A percentile compares a stretch with the other conserved stretches of the same genome.
Evolutionary conservation across 805 yeast species (phyloP).

Genomic region (Komagataella populi): DNA sequence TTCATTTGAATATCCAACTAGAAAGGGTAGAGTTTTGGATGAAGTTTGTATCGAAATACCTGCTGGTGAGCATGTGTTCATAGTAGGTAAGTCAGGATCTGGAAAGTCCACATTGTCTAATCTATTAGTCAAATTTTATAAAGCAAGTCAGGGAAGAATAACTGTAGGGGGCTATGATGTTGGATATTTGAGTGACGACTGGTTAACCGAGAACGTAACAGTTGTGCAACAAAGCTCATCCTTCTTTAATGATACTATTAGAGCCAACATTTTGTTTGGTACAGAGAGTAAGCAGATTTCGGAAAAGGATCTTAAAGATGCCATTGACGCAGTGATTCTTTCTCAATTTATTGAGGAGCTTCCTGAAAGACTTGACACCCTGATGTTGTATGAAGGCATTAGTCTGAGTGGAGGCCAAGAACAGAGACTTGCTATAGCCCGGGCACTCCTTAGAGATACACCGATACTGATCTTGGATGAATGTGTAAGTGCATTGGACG

Average conservation of each 20-base stretch:
- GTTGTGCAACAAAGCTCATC: slow-evolving; percentile 62
- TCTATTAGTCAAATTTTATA: slow-evolving; percentile 48
- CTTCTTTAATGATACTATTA: slow-evolving; percentile 49
- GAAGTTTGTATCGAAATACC: slow-evolving; percentile 31
- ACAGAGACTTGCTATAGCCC: slow-evolving; percentile 73
- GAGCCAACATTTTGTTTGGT: slow-evolving; percentile 51
- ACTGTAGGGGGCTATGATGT: slow-evolving; percentile 40
- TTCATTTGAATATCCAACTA: slow-evolving; percentile 47
- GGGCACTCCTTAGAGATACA: slow-evolving; percentile 64
- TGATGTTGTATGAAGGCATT: slow-evolving; percentile 29
- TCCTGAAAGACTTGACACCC: slow-evolving; percentile 42
- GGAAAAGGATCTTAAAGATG: slow-evolving; percentile 8
- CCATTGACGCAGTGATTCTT: slow-evolving; percentile 34
- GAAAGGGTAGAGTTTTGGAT: slow-evolving; percentile 34
- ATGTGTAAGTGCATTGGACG: slow-evolving; percentile 71
- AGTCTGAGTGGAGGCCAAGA: slow-evolving; percentile 82
- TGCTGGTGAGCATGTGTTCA: slow-evolving; percentile 35
- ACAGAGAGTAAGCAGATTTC: slow-evolving; percentile 8
- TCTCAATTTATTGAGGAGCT: slow-evolving; percentile 31
- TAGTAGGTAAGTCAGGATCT: slow-evolving; percentile 84
- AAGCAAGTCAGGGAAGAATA: slow-evolving; percentile 37
- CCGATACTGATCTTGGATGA: slow-evolving; percentile 80
- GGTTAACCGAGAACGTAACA: slow-evolving; percentile 53
- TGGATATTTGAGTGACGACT: slow-evolving; percentile 23
- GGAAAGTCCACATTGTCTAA: slow-evolving; percentile 81